Conservation (phyloP, 2,329 filamentous ascomycete genomes). For the Colletotrichum cereale region DNA sequence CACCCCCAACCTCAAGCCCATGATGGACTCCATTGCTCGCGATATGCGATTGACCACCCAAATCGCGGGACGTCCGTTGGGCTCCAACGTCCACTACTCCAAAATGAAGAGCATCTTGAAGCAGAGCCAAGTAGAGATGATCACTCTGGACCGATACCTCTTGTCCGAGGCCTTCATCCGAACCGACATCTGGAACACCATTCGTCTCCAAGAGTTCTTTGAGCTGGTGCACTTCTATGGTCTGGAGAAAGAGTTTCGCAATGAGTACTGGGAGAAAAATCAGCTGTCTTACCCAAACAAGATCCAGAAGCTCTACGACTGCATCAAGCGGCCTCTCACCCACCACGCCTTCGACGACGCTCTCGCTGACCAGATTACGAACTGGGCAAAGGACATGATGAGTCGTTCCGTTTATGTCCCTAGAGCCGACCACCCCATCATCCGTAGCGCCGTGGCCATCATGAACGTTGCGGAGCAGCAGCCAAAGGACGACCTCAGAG, state of each 20-base stretch:
- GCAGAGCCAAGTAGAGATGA: conserved; percentile 1
- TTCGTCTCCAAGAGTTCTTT: conserved; percentile 21
- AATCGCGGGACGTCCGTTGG: neutral
- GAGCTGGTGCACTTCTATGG: conserved; percentile 6
- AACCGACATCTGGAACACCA: conserved; percentile 17
- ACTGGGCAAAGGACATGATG: conserved; percentile 18
- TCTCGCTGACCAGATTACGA: neutral
- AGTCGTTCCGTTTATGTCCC: conserved; percentile 26
- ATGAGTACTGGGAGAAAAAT: conserved; percentile 30
- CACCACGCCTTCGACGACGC: neutral
- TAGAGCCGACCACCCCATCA: conserved; percentile 20
- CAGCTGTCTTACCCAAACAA: neutral
- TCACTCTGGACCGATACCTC: conserved; percentile 19
- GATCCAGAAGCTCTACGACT: conserved; percentile 9
- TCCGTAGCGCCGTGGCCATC: conserved; percentile 33
- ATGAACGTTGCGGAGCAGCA: conserved; percentile 19
- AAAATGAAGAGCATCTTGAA: conserved; percentile 26
- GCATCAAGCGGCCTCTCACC: neutral
- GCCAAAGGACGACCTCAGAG: neutral
- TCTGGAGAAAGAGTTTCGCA: conserved; percentile 25
- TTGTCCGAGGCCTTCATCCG: conserved; percentile 27
- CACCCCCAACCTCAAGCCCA: conserved; percentile 5
- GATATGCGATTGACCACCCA: conserved; percentile 1
- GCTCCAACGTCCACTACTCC: conserved; percentile 1
- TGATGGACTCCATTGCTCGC: conserved; percentile 3